A percentile compares a stretch with the other conserved stretches of the same genome.
Conservation (phyloP, 2,329 filamentous ascomycete genomes). For the Alternaria sp. region DNA sequence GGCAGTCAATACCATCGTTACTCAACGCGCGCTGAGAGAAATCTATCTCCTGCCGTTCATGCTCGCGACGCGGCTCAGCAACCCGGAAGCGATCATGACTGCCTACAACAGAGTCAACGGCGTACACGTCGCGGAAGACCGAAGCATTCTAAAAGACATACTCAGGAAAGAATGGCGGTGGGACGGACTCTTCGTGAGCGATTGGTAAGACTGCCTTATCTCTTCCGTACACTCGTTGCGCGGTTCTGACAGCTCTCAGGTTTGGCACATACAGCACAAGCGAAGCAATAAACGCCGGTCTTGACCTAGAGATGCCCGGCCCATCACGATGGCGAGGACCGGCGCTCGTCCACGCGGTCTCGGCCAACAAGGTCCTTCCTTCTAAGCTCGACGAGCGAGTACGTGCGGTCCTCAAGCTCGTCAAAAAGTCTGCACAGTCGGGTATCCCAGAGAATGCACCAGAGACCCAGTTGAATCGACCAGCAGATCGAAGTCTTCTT, state of each 20-base stretch:
- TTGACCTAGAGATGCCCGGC: conserved; percentile 42
- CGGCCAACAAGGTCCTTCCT: conserved; percentile 52
- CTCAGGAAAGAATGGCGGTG: conserved; percentile 56
- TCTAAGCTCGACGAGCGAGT: conserved; percentile 16
- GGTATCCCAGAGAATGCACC: not conserved
- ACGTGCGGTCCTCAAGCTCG: conserved; percentile 52
- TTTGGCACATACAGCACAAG: conserved; percentile 23
- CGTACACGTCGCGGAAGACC: conserved; percentile 38
- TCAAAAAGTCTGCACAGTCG: conserved; percentile 55
- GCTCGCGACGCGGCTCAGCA: conserved; percentile 67
- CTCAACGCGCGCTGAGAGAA: conserved; percentile 64
- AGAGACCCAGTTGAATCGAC: not conserved
- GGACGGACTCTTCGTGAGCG: conserved; percentile 49
- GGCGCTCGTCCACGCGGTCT: not conserved
- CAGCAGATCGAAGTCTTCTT: not conserved
- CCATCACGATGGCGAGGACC: conserved; percentile 17
- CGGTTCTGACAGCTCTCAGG: not conserved
- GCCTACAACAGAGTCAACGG: conserved; percentile 27
- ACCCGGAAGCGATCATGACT: conserved; percentile 64
- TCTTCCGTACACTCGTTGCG: not conserved
- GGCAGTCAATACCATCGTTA: conserved; percentile 65
- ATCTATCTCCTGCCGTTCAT: conserved; percentile 63
- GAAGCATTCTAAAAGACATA: conserved; percentile 55
- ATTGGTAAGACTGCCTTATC: conserved; percentile 24
- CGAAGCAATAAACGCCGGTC: conserved; percentile 29